These are phyloP conservation scores for Apiospora marii DNA, from an alignment of 2,329 filamentous ascomycete species.

Conservation along the genomic window DNA sequence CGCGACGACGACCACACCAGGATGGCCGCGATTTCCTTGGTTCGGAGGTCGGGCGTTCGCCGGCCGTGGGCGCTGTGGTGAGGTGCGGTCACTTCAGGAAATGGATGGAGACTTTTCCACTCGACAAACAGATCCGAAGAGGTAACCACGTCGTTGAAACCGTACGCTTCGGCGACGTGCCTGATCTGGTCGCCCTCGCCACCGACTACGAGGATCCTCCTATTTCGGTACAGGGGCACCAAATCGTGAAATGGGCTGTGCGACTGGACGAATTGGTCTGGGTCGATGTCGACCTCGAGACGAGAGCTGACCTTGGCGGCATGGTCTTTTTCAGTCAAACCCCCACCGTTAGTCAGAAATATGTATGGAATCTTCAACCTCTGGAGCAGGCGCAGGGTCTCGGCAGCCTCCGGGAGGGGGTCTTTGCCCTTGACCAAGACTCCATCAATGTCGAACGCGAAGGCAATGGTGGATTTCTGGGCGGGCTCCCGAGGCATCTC, in stretches of 20 bases:
- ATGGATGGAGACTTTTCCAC: constrained; percentile 40
- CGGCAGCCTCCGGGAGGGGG: constrained; percentile 67
- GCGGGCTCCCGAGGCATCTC: background rate
- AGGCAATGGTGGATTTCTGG: constrained; percentile 33
- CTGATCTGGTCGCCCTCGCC: constrained; percentile 49
- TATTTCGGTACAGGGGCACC: constrained; percentile 55
- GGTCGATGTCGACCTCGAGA: constrained; percentile 54
- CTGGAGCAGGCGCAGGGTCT: constrained; percentile 67
- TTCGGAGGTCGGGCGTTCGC: constrained; percentile 38
- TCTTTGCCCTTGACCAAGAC: constrained; percentile 72
- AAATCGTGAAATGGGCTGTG: constrained; percentile 76
- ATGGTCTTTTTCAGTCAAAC: constrained; percentile 69
- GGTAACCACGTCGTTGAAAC: constrained; percentile 47
- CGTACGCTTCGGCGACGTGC: constrained; percentile 41
- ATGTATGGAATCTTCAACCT: constrained; percentile 72
- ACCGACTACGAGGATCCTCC: constrained; percentile 61
- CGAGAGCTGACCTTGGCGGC: constrained; percentile 66
- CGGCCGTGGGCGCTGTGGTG: constrained; percentile 47
- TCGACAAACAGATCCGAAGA: constrained; percentile 43
- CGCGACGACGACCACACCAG: constrained; percentile 45
- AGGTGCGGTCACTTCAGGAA: constrained; percentile 45
- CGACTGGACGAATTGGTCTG: constrained; percentile 69
- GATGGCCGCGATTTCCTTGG: constrained; percentile 39
- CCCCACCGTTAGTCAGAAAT: constrained; percentile 78
- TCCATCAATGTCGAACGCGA: constrained; percentile 57